Base-by-base conservation (phyloP, 768 basidiomycete species). In the Auricularia sp. region DNA sequence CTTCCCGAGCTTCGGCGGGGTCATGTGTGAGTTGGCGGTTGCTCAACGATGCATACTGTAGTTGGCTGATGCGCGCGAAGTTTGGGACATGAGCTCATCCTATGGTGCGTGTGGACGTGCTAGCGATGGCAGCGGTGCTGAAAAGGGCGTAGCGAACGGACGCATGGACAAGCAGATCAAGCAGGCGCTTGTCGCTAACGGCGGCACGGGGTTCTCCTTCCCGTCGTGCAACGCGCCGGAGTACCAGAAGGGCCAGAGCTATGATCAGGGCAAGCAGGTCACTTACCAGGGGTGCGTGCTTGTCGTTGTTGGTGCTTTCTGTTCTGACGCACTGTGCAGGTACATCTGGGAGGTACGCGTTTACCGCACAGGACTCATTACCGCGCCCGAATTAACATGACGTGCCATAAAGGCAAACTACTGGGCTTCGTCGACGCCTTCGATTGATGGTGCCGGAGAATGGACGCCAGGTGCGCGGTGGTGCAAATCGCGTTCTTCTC, bases 151-250 rank as follows among this genome's bases (percentile, higher is more conserved):
- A 79, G 87, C 77, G 35, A 88, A 89, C 70, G 74, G 77, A 65
- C 80, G 83, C 35, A 88, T 59, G 34, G 56, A 59, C 34, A 29
- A 33, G 34, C 82, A 79, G 5, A 82, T 87, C 66, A 88, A 89
- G 75, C 79, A 59, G 16, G 79, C 82, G 33, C 76, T 88, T 39
- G 73, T 75, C 14, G 81, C 82, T 14, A 83, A 85, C 39, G 86
- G 87, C 59, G 85, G 85, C n/a, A 84, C 83, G 16, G 85, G 86
- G 6, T 89, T 88, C 72, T 82, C 82, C 3, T 88, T 79, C 73
- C 85, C 86, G 18, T 67, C 81, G 63, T 89, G 86, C 71, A 58
- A 62, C 3, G 83, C 85, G 11, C 77, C 83, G n/a, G 78, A 82
- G 0, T 88, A 74, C 69, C 75, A 76, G 62, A 70, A 81, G 7